Conservation (phyloP, 2,329 filamentous ascomycete species). For the Microdochium paspali region DNA sequence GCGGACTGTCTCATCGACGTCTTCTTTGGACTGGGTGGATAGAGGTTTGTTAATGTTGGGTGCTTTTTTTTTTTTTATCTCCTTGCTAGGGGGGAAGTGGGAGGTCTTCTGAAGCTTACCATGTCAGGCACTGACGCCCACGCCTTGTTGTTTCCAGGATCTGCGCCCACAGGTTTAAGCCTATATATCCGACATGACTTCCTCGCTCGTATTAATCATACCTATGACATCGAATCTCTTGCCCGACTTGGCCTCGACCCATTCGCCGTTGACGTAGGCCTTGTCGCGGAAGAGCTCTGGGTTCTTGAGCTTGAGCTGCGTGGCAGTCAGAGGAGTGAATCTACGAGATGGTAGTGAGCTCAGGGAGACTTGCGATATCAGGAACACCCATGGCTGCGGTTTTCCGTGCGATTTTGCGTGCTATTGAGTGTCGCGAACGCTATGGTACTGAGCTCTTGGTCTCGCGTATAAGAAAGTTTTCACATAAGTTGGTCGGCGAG, state of each 20-base stretch:
- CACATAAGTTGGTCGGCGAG: too few species aligned
- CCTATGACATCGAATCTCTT: constrained; percentile 48
- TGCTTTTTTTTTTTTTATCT: too few species aligned
- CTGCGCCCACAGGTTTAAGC: constrained; percentile 18
- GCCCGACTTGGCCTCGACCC: constrained; percentile 44
- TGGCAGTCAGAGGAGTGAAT: not conserved
- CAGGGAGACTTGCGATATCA: not conserved
- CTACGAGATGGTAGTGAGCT: not conserved
- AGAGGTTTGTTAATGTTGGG: not conserved
- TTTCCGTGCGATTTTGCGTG: not conserved
- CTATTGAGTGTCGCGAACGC: too few species aligned
- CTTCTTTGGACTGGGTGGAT: constrained; percentile 30
- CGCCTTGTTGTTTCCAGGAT: constrained; percentile 30
- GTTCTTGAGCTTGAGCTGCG: constrained; percentile 36
- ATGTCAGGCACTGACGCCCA: constrained; percentile 32
- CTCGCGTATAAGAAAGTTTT: too few species aligned
- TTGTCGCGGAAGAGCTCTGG: constrained; percentile 42
- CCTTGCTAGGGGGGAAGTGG: too few species aligned
- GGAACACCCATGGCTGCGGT: not conserved
- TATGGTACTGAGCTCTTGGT: too few species aligned
- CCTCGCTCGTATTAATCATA: constrained; percentile 10
- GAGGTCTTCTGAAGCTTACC: too few species aligned
- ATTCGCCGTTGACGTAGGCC: constrained; percentile 43
- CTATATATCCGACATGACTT: not conserved
- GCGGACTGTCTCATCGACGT: constrained; percentile 51